phyloP scores from a whole-genome alignment of 2,329 filamentous ascomycete species.

The Davidsoniella australis region DNA sequence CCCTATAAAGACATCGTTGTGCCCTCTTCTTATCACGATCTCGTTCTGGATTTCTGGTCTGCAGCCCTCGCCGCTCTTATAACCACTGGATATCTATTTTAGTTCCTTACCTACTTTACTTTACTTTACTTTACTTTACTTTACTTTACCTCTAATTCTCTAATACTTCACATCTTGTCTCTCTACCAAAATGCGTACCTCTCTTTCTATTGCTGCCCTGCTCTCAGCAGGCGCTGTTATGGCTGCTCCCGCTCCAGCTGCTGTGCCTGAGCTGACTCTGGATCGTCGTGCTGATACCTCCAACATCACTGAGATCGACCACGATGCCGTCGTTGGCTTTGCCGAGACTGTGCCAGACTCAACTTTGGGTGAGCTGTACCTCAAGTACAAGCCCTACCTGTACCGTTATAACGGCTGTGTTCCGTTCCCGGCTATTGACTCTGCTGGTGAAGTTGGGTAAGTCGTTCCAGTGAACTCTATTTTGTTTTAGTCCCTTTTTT shows the following conservation, averaged over 20 bases:
- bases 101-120: not conserved
- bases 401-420: constrained; percentile 39
- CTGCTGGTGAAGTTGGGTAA: constrained; percentile 37
- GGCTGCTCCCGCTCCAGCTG: constrained; percentile 4
- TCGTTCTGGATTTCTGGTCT: not conserved
- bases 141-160: not conserved
- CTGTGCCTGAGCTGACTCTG: not conserved
- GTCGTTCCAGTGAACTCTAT: constrained; percentile 10
- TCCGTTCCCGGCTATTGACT: constrained; percentile 44
- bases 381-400: constrained; percentile 22
- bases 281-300: constrained; percentile 9
- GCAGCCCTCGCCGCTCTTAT: not conserved
- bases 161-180: not conserved
- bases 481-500: not conserved
- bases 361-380: constrained; percentile 17
- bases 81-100: not conserved
- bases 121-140: not conserved
- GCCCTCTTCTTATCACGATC: not conserved
- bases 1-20: too few relatives aligned
- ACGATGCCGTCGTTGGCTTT: constrained; percentile 20
- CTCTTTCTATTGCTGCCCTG: not conserved
- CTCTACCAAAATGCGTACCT: constrained; percentile 5
- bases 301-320: constrained; percentile 15
- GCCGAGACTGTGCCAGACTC: constrained; percentile 18
- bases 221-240: not conserved